Base-by-base conservation (phyloP, 495 filamentous ascomycete species). In the Neurospora sp. region DNA sequence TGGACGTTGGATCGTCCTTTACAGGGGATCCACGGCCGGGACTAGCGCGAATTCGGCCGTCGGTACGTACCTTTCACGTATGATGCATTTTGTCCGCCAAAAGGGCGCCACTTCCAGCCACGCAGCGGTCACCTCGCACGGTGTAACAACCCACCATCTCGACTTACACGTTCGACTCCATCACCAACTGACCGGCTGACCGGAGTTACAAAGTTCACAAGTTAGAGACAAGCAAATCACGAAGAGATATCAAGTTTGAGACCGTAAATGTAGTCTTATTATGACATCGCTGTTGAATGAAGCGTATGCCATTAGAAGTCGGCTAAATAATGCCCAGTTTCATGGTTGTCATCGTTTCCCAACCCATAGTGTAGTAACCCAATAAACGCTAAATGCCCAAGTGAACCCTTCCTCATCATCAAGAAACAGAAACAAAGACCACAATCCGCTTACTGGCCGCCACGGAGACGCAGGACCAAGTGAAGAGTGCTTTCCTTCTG, bases 401-500 rank as follows among this genome's bases (percentile, higher is more conserved):
- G 39, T 14, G 9, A 71, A 31, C 69, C 71, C 69, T 44, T 70
- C 70, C 38, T 73, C 76, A 61, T 44, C 48, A 76, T 76, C 73
- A 73, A 73, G 61, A 73, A 76, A 35, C 53, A 65, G 27, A 74
- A 77, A 75, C 77, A 71, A 39, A 22, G 20, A 61, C 44, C 2
- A 48, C 70, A 39, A 42, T 46, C 72, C 75, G 77, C 76, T 81
- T 90, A 93, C 82, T 92, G 90, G 73, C 93, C 93, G 76, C 93
- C 93, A 86, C 93, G 93, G 74, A 96, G 90, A 82, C 93, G 91
- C 74, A 96, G 89, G 71, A 96, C 93, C 84, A 96, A 83, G 81
- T 96, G 93, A 39, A 96, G 89, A 3, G 93, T 96, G 76, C 88
- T 91, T 86, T 96, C 93, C 87, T 96, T 96, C 86, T 96, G 93